Evolutionary conservation across 441 rosid species (phyloP), one percentile per base, ranked within the genome.

Genomic region (Pelargonium myrrhifolium): DNA sequence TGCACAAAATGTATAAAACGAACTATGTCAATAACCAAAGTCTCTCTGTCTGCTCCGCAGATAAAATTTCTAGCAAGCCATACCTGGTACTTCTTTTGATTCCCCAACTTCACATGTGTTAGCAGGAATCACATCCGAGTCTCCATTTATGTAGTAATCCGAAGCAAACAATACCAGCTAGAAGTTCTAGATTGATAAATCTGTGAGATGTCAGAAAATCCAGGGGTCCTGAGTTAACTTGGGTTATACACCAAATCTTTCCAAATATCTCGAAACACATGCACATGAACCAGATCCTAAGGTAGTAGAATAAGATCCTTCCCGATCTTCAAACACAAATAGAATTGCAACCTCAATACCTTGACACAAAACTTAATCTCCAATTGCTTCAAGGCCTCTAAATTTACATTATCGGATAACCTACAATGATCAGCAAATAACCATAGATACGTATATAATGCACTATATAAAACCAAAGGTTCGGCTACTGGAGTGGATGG

Each of bases 1-100:
- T 85, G 86, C 4, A 75, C 86, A 76, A 96, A 89, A 73, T 97
- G 87, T 12, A 91, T 71, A 67, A 89, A 93, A n/a, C 99, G 78
- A 40, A 89, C 79, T 65, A 91, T 83, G 65, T 93, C 99, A 47
- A 83, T 77, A 65, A 87, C n/a, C 43, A 87, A 68, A 22, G 81
- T 83, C 74, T 89, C 95, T 68, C 83, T 86, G 9, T 82, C 96
- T 0, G 84, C 84, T 60, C 72, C 77, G 9, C 42, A 51, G 45
- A 89, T 75, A 71, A 83, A 87, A 74, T 85, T 90, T 78, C 78
- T 86, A 45, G 77, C 77, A 80, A 93, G 91, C 97, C 97, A 91
- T 17, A 68, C 40, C 63, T 89, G 92, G 68, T 89, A 84, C 47
- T 96, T 76, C 76, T 79, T 89, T 40, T 91, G 97, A 68, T 77